Conservation (phyloP, 495 filamentous ascomycete species). For the Astrothelium subdiscretum region DNA sequence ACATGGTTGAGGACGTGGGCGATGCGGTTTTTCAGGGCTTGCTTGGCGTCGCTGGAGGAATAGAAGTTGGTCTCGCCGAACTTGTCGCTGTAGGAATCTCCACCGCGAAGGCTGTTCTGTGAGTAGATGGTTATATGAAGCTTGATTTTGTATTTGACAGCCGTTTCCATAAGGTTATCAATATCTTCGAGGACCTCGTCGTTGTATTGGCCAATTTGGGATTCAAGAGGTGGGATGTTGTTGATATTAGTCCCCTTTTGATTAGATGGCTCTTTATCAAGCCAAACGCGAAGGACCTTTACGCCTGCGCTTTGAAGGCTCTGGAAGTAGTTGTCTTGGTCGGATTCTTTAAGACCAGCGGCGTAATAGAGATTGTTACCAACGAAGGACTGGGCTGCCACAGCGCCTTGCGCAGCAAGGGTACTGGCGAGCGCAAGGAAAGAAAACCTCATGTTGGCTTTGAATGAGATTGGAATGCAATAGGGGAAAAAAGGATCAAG, state of each 20-base stretch:
- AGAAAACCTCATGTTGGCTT: background rate
- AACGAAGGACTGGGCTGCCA: background rate
- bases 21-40: conserved; percentile 13
- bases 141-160: conserved; percentile 8
- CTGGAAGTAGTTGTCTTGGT: background rate
- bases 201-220: conserved; percentile 2
- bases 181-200: conserved; percentile 5
- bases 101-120: conserved; percentile 6
- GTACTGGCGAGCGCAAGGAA: background rate
- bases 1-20: conserved; percentile 11
- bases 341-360: background rate
- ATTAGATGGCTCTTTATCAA: conserved; percentile 1
- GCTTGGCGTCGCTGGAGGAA: conserved; percentile 10
- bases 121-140: conserved; percentile 9
- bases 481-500: background rate
- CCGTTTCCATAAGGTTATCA: conserved; percentile 8
- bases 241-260: background rate
- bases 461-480: background rate
- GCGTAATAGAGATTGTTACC: conserved; percentile 2
- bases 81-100: conserved; percentile 6
- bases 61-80: conserved; percentile 13
- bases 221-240: background rate
- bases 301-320: conserved; percentile 3
- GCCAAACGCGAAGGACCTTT: conserved; percentile 13
- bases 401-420: background rate